Evolutionary conservation across 2,329 filamentous ascomycete species (phyloP).

Genomic region (Sporothrix globosa): DNA sequence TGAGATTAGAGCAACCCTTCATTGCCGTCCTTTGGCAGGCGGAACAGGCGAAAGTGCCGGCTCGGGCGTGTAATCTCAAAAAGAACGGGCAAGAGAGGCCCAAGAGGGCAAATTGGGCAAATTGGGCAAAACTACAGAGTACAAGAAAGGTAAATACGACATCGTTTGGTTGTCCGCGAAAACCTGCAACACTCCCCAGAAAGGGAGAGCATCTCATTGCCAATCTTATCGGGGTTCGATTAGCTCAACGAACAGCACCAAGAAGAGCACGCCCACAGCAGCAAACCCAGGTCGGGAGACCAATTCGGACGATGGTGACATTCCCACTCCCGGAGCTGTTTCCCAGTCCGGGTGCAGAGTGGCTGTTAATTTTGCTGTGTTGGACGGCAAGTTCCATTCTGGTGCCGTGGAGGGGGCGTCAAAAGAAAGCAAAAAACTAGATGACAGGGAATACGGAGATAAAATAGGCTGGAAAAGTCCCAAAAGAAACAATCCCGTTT

Average conservation of each 20-base stretch:
- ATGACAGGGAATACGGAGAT: not conserved
- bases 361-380: not conserved
- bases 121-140: not conserved
- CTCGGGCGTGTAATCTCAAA: not conserved
- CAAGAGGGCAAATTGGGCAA: not conserved
- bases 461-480: not conserved
- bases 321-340: constrained; percentile 27
- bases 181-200: not conserved
- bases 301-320: not conserved
- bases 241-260: not conserved
- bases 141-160: not conserved
- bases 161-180: not conserved
- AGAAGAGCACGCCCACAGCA: not conserved
- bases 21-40: not conserved
- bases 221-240: constrained; percentile 20
- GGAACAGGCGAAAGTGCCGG: not conserved
- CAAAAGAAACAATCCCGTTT: not conserved
- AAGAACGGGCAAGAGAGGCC: not conserved
- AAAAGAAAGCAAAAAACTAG: constrained; percentile 9
- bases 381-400: constrained; percentile 1
- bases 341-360: constrained; percentile 14
- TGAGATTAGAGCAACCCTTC: no score
- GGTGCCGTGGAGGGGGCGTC: not conserved
- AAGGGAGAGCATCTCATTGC: constrained; percentile 7
- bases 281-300: not conserved